These are phyloP conservation scores for Microsporum ferrugineum DNA, from an alignment of 2,329 filamentous ascomycete genomes.

Conservation along the genomic window DNA sequence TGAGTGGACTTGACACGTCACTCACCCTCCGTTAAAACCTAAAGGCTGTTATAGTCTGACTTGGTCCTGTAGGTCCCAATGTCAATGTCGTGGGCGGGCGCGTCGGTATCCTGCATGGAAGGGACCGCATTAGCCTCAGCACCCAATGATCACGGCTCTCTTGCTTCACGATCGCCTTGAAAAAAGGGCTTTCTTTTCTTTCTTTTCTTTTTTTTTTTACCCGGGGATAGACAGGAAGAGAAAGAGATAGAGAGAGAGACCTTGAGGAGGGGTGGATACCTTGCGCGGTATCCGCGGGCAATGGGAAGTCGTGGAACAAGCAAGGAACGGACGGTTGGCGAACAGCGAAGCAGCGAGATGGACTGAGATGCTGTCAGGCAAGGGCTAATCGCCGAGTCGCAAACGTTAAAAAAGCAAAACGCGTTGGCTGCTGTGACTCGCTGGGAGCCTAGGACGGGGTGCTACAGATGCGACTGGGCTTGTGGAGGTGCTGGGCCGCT, in stretches of 20 bases:
- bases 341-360: not conserved
- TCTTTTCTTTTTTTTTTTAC: not conserved
- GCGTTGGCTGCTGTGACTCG: not conserved
- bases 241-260: not conserved
- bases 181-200: not conserved
- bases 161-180: constrained; percentile 13
- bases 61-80: constrained; percentile 4
- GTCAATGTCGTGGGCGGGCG: constrained; percentile 1
- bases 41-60: not conserved
- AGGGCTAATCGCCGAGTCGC: not conserved
- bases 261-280: not conserved
- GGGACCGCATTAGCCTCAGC: constrained; percentile 2
- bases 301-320: constrained; percentile 5
- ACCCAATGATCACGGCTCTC: not conserved
- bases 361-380: not conserved
- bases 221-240: not conserved
- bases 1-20: constrained; percentile 30
- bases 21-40: constrained; percentile 8
- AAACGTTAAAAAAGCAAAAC: constrained; percentile 7
- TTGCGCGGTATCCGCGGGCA: not conserved
- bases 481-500: not conserved
- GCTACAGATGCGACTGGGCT: not conserved
- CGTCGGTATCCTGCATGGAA: not conserved
- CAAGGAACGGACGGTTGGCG: not conserved
- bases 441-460: not conserved